Percentiles rank a stretch among this genome's conserved stretches.
These are phyloP conservation scores for Amanita polypyramis DNA, from an alignment of 768 basidiomycete species.

Conservation along the genomic window DNA sequence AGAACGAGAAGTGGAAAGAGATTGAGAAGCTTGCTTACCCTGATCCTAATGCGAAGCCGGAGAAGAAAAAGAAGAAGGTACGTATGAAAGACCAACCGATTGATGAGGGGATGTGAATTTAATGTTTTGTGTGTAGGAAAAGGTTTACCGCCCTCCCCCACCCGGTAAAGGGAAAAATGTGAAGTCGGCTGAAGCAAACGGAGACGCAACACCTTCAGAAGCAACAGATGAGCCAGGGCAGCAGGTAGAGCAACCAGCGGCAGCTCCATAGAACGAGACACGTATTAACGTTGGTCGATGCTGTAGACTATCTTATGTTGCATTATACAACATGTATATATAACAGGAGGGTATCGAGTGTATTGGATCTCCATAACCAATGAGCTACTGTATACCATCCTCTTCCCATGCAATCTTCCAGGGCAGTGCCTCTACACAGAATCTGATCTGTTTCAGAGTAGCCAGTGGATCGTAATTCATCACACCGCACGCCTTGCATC, in stretches of 20 bases:
- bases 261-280: not conserved
- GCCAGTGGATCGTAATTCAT: constrained; percentile 50
- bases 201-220: not conserved
- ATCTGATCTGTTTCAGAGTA: constrained; percentile 46
- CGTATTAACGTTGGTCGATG: not conserved
- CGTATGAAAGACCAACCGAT: not conserved
- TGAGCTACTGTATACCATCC: no score
- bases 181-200: constrained; percentile 11
- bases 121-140: constrained; percentile 45
- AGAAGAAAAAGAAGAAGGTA: constrained; percentile 62
- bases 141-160: constrained; percentile 77
- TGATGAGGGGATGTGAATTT: no score
- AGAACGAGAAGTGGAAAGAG: constrained; percentile 70
- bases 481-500: constrained; percentile 40
- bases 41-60: constrained; percentile 50
- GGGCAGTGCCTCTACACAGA: constrained; percentile 46
- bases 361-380: not conserved
- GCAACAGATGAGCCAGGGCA: not conserved
- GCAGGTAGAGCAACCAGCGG: not conserved
- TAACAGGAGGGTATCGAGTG: not conserved
- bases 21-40: constrained; percentile 80
- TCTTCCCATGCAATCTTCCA: constrained; percentile 17
- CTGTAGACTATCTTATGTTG: not conserved
- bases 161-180: constrained; percentile 67
- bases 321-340: not conserved